Evolutionary conservation across 1,284 basidiomycete genomes (phyloP), one percentile per base, ranked within the genome.

Genomic region (Psilocybe mexicana): DNA sequence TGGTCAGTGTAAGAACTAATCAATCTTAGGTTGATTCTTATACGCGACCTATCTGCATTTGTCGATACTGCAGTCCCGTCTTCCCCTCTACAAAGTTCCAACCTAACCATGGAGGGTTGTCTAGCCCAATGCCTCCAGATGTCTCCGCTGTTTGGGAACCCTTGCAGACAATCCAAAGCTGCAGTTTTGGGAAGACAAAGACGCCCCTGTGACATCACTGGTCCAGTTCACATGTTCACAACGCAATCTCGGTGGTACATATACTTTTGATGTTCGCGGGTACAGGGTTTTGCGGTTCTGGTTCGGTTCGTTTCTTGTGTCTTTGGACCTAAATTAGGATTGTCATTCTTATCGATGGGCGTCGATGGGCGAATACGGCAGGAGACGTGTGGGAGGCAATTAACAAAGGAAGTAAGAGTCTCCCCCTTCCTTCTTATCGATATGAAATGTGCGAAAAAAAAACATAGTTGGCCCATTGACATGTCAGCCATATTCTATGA

Each of bases 181-280:
- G 25, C 47, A 28, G 38, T 43, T 54, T 55, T 38, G 40, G 30
- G 42, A 6, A 44, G 5, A 26, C 6, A 28, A 42, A 40, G 43
- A 38, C 36, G 6, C 57, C 56, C 58, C 54, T 54, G 57, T 63
- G 61, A 63, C 58, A 60, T 62, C 45, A 52, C 36, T 43, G 35
- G 42, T 10, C 44, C 48, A 49, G 50, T 43, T 52, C 44, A 38
- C 43, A 45, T 40, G 46, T 33, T 42, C 42, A 35, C 26, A 42
- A 28, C 7, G 38, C 28, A 23, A 43, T 52, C 51, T 38, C 48
- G 33, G 25, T 36, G 28, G 26, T 50, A 35, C 36, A 45, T 35
- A 24, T 28, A 6, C 38, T 12, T 43, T 26, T 48, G 45, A 24
- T 35, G 38, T 46, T 53, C 30, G 57, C 57, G 42, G 38, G 52